Percentiles rank a stretch among this genome's conserved stretches.
Conservation (phyloP, 2,329 filamentous ascomycete species). For the Ampelomyces quisqualis region DNA sequence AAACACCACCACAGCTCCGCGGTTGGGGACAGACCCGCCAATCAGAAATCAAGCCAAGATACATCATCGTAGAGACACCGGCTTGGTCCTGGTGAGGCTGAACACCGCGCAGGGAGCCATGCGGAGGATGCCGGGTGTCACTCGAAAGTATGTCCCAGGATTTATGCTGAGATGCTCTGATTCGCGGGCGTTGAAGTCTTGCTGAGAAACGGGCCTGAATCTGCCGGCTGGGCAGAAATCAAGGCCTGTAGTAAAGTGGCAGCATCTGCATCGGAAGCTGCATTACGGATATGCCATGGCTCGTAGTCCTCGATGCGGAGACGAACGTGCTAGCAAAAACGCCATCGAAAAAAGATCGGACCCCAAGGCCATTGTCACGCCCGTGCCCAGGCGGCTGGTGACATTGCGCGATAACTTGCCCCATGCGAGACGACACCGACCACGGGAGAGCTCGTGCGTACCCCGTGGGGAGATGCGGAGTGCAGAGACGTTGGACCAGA, state of each 20-base stretch:
- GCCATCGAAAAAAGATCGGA: constrained; percentile 12
- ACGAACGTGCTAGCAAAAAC: too few species aligned
- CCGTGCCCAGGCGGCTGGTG: constrained; percentile 1
- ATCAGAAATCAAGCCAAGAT: constrained; percentile 21
- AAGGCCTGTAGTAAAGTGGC: too few species aligned
- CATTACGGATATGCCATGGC: too few species aligned
- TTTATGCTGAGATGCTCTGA: constrained; percentile 2
- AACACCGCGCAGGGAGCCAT: constrained; percentile 1
- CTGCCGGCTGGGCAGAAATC: too few species aligned
- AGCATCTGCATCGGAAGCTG: not conserved
- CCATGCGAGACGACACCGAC: not conserved
- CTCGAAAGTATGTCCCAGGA: constrained; percentile 3
- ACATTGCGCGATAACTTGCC: constrained; percentile 1
- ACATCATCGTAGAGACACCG: constrained; percentile 1
- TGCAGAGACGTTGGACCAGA: constrained; percentile 9
- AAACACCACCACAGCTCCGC: constrained; percentile 2
- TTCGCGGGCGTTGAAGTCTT: constrained; percentile 1
- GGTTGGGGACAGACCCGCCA: constrained; percentile 3
- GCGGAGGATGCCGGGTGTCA: constrained; percentile 21
- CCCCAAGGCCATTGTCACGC: not conserved
- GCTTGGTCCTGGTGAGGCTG: constrained; percentile 17
- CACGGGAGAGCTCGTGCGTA: constrained; percentile 7
- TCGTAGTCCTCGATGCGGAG: too few species aligned
- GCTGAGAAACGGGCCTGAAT: too few species aligned
- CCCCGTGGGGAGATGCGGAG: constrained; percentile 18